phyloP scores from a whole-genome alignment of 2,329 filamentous ascomycete genomes.

The Trichoderma sp. region DNA sequence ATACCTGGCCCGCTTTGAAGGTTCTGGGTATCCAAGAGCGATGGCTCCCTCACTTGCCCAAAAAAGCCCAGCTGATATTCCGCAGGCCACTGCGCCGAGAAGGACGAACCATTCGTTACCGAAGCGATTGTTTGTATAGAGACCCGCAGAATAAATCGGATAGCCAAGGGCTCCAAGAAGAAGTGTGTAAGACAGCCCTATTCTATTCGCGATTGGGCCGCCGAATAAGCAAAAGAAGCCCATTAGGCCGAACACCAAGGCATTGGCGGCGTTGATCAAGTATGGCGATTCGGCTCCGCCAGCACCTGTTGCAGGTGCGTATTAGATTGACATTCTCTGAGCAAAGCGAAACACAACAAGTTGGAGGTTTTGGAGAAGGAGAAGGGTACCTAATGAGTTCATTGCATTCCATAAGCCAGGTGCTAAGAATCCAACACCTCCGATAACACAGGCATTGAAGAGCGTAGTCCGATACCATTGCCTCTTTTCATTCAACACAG shows the following conservation, averaged over 20 bases:
- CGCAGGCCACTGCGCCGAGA: conserved; percentile 52
- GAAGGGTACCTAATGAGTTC: conserved; percentile 39
- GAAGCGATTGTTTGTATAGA: conserved; percentile 55
- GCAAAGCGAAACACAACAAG: not conserved
- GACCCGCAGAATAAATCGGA: conserved; percentile 51
- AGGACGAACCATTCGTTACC: conserved; percentile 58
- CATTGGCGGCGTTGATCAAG: conserved; percentile 54
- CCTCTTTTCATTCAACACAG: conserved; percentile 8
- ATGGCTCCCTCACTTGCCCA: conserved; percentile 57
- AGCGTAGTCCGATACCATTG: conserved; percentile 56
- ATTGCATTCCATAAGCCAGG: conserved; percentile 61
- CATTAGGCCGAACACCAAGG: conserved; percentile 52
- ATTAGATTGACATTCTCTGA: not conserved
- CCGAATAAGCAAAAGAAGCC: conserved; percentile 53
- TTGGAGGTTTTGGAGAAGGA: not conserved
- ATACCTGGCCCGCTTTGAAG: conserved; percentile 49
- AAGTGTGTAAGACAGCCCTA: conserved; percentile 52
- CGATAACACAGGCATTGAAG: conserved; percentile 59
- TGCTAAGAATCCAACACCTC: conserved; percentile 55
- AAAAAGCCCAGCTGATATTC: conserved; percentile 54
- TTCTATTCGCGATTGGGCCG: conserved; percentile 52
- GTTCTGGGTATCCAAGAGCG: conserved; percentile 54
- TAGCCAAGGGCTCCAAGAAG: conserved; percentile 52
- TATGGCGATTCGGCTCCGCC: conserved; percentile 47
- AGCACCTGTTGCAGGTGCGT: conserved; percentile 48